Conservation (phyloP, 2,329 filamentous ascomycete genomes). For the Scedosporium boydii region DNA sequence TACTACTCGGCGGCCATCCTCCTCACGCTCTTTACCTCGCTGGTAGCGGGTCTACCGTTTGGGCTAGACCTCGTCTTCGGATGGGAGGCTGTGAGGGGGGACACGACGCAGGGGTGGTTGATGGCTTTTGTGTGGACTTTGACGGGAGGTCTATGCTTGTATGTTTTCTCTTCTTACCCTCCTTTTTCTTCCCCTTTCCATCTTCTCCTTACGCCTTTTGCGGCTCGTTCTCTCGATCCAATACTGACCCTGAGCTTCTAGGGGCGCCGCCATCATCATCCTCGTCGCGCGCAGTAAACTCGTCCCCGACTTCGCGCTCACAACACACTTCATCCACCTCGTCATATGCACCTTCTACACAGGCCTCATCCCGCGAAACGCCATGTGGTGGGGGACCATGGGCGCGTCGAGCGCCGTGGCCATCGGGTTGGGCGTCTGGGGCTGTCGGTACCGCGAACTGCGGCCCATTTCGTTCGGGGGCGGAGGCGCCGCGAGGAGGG, state of each 20-base stretch:
- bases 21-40: slow-evolving; percentile 47
- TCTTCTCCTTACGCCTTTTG: too few relatives aligned
- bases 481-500: slow-evolving; percentile 25
- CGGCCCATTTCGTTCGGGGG: slow-evolving; percentile 81
- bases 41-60: slow-evolving; percentile 48
- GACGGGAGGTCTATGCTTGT: slow-evolving; percentile 45
- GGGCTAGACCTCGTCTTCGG: slow-evolving; percentile 45
- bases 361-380: slow-evolving; percentile 61
- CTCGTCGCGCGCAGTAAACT: slow-evolving; percentile 85
- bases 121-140: slow-evolving; percentile 48
- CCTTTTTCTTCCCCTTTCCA: background rate
- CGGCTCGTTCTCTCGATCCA: too few relatives aligned
- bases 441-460: slow-evolving; percentile 82
- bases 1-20: slow-evolving; percentile 44
- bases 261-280: slow-evolving; percentile 72
- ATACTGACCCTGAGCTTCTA: slow-evolving; percentile 24
- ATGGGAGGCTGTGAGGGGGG: slow-evolving; percentile 48
- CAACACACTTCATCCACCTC: slow-evolving; percentile 76
- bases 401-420: slow-evolving; percentile 32
- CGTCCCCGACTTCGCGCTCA: slow-evolving; percentile 88
- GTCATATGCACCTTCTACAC: slow-evolving; percentile 71
- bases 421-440: slow-evolving; percentile 70
- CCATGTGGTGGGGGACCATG: slow-evolving; percentile 76
- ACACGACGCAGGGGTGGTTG: slow-evolving; percentile 54
- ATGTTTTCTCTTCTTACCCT: slow-evolving; percentile 13